Conservation (phyloP, 1,284 basidiomycete genomes). For the Ceratobasidium sp. region DNA sequence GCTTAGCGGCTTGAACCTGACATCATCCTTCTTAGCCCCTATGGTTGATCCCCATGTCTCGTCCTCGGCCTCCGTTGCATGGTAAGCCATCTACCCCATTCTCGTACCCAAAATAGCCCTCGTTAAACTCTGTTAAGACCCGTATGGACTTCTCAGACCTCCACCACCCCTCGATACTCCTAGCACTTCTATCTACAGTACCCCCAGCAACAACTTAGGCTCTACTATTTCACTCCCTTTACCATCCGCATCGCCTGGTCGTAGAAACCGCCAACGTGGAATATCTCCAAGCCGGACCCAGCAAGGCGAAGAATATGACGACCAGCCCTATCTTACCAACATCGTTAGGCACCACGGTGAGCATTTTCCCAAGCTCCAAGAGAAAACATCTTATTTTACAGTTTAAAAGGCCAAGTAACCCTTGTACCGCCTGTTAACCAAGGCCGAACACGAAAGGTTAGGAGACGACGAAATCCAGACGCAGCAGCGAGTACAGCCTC, state of each 20-base stretch:
- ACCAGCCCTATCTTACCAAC: slow-evolving; percentile 42
- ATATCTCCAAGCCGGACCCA: slow-evolving; percentile 37
- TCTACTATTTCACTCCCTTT: slow-evolving; percentile 30
- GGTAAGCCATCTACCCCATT: slow-evolving; percentile 1
- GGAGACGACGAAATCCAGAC: slow-evolving; percentile 30
- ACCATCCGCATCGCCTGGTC: slow-evolving; percentile 22
- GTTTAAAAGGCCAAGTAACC: slow-evolving; percentile 35
- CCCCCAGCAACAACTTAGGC: not conserved
- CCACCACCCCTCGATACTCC: slow-evolving; percentile 36
- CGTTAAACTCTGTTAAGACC: slow-evolving; percentile 17
- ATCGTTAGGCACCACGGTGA: slow-evolving; percentile 42
- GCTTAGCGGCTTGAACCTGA: slow-evolving; percentile 15
- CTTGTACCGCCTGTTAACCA: slow-evolving; percentile 43
- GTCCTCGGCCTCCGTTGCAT: slow-evolving; percentile 45
- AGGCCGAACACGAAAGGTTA: slow-evolving; percentile 38
- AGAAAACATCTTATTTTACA: not conserved
- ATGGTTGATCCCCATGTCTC: slow-evolving; percentile 33
- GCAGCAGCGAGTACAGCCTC: slow-evolving; percentile 19
- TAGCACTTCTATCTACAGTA: slow-evolving; percentile 24
- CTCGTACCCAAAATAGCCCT: not conserved
- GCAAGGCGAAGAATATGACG: slow-evolving; percentile 42
- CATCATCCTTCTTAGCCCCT: slow-evolving; percentile 24
- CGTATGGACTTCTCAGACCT: slow-evolving; percentile 40
- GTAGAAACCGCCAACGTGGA: slow-evolving; percentile 31
- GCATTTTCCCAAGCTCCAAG: not conserved